Evolutionary conservation across 441 rosid species (phyloP), one percentile per base, ranked within the genome.

Genomic region (Rhodomyrtus psidioides): DNA sequence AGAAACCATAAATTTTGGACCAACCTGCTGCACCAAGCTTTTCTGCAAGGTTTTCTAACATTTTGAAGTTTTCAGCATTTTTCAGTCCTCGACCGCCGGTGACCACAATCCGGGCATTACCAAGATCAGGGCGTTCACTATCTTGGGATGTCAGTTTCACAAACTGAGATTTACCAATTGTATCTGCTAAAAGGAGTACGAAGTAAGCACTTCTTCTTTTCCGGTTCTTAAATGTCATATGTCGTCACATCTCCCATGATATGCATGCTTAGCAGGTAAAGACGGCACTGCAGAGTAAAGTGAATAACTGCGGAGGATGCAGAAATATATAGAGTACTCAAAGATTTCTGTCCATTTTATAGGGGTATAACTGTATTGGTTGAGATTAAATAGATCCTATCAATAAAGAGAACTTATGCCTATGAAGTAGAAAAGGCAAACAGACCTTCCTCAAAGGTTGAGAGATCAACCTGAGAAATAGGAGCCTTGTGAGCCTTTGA

Each of bases 11-110:
- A 83, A 70, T 76, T 23, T 9, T 49, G 86, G 53, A 89, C 70
- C 49, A 87, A 97, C 99, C 98, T 89, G 99, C 98, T 85, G 98
- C 99, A 83, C 98, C 96, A 42, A 97, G 95, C 91, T 97, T 97
- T 86, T 94, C 95, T 34, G 99, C 99, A 87, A 97, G 97, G 91
- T 97, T 95, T 88, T 97, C 98, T 17, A 97, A 90, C 97, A 97
- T 91, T 91, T 94, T 93, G 88, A 97, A 97, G 90, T 97, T 97
- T 91, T 96, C 98, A 1, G 94, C 92, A 89, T 92, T 97, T 93
- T 94, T 97, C 88, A 97, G 89, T 26, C 92, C 98, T 65, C 99
- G 92, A 19, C 99, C 99, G 9, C 98, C 99, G 21, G 99, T 94
- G 88, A 97, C 89, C 85, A 97, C 99, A 86, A 96, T 84, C 5